A percentile compares a stretch with the other conserved stretches of the same genome.
Conservation (phyloP, 495 filamentous ascomycete species). For the Talaromyces stipitatus region DNA sequence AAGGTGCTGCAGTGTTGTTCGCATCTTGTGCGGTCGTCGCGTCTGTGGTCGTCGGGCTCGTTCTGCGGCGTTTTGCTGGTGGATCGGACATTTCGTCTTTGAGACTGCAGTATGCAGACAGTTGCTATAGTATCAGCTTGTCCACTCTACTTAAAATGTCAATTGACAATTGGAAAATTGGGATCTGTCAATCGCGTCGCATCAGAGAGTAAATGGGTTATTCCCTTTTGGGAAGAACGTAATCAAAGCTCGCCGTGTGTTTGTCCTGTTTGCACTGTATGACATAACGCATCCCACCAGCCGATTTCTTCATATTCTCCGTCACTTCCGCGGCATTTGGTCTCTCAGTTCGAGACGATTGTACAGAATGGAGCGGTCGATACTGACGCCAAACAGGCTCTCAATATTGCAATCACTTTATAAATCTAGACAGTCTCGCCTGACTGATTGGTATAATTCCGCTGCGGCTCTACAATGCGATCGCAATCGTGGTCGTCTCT, state of each 20-base stretch:
- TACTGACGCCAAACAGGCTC: background rate
- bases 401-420: background rate
- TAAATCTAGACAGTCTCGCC: background rate
- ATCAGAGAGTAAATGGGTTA: background rate
- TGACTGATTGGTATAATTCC: background rate
- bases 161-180: too few species aligned
- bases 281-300: slow-evolving; percentile 20
- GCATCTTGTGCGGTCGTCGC: slow-evolving; percentile 15
- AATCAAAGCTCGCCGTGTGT: slow-evolving; percentile 12
- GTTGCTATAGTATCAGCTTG: background rate
- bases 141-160: too few species aligned
- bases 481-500: background rate
- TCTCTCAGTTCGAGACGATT: background rate
- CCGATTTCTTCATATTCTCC: background rate
- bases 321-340: background rate
- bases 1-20: slow-evolving; percentile 11
- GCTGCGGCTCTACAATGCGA: background rate
- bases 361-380: background rate
- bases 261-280: slow-evolving; percentile 37
- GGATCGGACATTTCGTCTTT: slow-evolving; percentile 38
- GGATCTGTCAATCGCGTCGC: background rate
- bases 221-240: background rate
- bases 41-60: slow-evolving; percentile 40
- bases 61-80: slow-evolving; percentile 58
- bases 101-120: background rate